A percentile compares a stretch with the other conserved stretches of the same genome.
Conservation (phyloP, 2,329 filamentous ascomycete genomes). For the Pseudodiploospora longispora region DNA sequence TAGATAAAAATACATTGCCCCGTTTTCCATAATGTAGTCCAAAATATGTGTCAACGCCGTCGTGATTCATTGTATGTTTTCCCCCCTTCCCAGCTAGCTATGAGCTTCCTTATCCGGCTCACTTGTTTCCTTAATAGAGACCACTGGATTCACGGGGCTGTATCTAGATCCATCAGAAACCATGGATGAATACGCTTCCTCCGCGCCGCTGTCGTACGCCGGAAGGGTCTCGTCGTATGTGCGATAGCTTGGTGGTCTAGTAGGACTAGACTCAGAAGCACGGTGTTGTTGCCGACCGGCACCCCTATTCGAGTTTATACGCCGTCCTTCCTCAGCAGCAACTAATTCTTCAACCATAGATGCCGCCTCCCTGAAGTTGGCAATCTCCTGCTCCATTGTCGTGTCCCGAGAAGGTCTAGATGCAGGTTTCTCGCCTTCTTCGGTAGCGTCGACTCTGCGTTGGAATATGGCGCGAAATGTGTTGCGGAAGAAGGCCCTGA, state of each 20-base stretch:
- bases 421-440: constrained; percentile 1
- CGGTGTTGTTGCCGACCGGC: background rate
- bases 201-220: constrained; percentile 11
- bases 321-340: constrained; percentile 31
- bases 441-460: background rate
- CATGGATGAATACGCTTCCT: constrained; percentile 3
- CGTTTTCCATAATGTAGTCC: no score
- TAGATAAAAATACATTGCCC: no score
- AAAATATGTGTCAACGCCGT: no score
- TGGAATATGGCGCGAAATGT: constrained; percentile 1
- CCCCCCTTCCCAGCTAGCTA: no score
- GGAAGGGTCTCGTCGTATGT: constrained; percentile 12
- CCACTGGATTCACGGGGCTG: background rate
- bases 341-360: constrained; percentile 38
- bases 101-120: background rate
- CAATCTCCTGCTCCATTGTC: constrained; percentile 40
- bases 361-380: constrained; percentile 38
- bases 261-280: background rate
- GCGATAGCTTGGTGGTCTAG: background rate
- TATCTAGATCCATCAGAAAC: background rate
- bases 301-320: no score
- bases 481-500: constrained; percentile 10
- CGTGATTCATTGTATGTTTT: no score
- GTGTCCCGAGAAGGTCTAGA: constrained; percentile 2
- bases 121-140: constrained; percentile 5